Evolutionary conservation across 495 filamentous ascomycete species (phyloP), one percentile per base, ranked within the genome.

Genomic region (Podospora comata): DNA sequence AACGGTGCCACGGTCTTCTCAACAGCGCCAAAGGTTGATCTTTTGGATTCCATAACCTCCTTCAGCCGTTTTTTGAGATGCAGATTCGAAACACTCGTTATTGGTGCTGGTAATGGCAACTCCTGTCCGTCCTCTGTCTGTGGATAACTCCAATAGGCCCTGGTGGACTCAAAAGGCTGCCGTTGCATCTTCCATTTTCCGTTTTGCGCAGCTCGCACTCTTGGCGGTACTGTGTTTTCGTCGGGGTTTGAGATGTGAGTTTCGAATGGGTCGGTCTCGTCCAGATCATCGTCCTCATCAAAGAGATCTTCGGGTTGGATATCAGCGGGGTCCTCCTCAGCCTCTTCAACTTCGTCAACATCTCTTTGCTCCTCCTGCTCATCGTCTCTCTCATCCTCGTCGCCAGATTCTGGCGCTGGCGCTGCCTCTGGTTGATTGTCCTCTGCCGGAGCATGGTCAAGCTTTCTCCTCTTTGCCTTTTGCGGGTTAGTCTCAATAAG

Each of bases 211-310:
- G 79, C 76, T 39, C 80, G 79, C 9, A 87, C 55, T 61, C 82
- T 81, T 69, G 77, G 77, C 9, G 80, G 77, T 2, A 93, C 70
- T 20, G 83, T 77, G 5, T 83, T 79, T 54, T 89, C 85, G 19
- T 91, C 85, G 1, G 87, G 85, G 23, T 79, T 78, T 32, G 85
- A 84, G 77, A 97, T 94, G 76, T 97, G 94, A 44, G 82, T 80
- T 61, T 93, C 88, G 73, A 96, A 97, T 2, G 91, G 89, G 76
- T 96, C 93, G 1, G 82, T 81, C 28, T 77, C 75, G 78, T 87
- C 82, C 34, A 83, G 80, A 20, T 84, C 76, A 60, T 87, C 85
- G 15, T 84, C 80, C 27, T 82, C 78, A 54, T 83, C 81, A n/a
- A 77, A 73, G 48, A 75, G 19, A 34, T 75, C 79, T 13, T 76